Evolutionary conservation across 768 basidiomycete genomes (phyloP).

Genomic region (Rhizopogon sp.): DNA sequence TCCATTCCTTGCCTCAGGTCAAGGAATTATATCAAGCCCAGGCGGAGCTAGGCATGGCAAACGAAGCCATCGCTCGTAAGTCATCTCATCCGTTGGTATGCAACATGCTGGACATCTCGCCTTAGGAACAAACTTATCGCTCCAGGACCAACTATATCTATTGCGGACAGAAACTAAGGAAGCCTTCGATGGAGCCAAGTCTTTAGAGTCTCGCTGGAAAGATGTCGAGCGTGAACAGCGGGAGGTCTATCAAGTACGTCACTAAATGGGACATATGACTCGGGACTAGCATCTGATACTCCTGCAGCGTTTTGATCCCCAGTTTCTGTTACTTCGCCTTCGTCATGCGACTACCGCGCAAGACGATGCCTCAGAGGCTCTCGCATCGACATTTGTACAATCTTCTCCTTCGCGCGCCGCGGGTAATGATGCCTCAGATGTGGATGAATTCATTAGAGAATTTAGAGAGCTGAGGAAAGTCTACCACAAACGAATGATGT

Average conservation of each 20-base stretch:
- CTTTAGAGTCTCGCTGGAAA: slow-evolving; percentile 77
- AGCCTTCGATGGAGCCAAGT: slow-evolving; percentile 83
- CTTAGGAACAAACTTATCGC: slow-evolving; percentile 67
- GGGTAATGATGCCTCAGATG: slow-evolving; percentile 35
- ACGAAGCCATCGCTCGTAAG: slow-evolving; percentile 84
- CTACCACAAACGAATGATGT: slow-evolving; percentile 93
- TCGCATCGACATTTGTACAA: slow-evolving; percentile 81
- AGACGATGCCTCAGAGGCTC: slow-evolving; percentile 82
- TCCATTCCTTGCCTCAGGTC: slow-evolving; percentile 74
- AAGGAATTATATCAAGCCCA: slow-evolving; percentile 73
- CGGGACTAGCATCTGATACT: slow-evolving; percentile 5
- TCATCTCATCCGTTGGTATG: slow-evolving; percentile 12
- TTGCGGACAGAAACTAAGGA: slow-evolving; percentile 80
- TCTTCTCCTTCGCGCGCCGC: slow-evolving; percentile 34
- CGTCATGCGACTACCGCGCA: slow-evolving; percentile 86
- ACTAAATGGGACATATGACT: background rate
- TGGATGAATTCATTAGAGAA: slow-evolving; percentile 84
- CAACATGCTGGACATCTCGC: slow-evolving; percentile 4
- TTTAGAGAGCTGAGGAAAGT: slow-evolving; percentile 83
- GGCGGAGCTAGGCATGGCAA: slow-evolving; percentile 74
- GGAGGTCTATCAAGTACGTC: slow-evolving; percentile 78
- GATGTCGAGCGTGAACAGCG: slow-evolving; percentile 85
- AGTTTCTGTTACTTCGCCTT: slow-evolving; percentile 85
- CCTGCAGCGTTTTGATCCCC: slow-evolving; percentile 73
- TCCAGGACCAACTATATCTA: slow-evolving; percentile 72